Base-by-base conservation (phyloP, 768 basidiomycete genomes). In the Mycena sanguinolenta region DNA sequence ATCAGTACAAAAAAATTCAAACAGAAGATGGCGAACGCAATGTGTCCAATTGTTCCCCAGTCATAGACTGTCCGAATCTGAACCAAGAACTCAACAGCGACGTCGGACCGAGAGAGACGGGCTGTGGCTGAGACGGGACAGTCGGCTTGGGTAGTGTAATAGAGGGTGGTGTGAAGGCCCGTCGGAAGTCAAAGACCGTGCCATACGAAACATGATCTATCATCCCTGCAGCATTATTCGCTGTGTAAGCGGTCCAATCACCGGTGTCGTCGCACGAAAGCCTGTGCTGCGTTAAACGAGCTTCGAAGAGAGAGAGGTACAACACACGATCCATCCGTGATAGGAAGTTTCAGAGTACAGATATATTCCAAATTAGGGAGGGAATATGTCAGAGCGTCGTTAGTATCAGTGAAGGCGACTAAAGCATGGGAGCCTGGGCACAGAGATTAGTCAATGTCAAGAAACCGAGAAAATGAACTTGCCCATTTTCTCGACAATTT, bases 401-500 rank as follows among this genome's bases (percentile, higher is more conserved):
- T 80, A 59, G 76, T 80, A 71, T 87, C 87, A 0, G 88, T 90
- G 70, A 89, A 84, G 27, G 88, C 86, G 23, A 89, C 85, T 30
- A 93, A 80, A 2, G 86, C 89, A 73, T 82, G 86, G 57, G 85
- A 86, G 39, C 85, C 86, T 88, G 46, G n/a, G 10, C 7, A 10
- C 13, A 0, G 27, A 17, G 42, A 49, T 54, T 23, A 57, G 69
- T 17, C 67, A 53, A 72, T 28, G 13, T 61, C 21, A 34, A 8
- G 10, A 12, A 69, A 66, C 50, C 28, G 58, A 42, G n/a, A 25
- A 38, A 32, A 16, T 16, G 42, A 32, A 58, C 87, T 67, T 75
- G 92, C 94, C 89, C 73, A 89, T 84, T 73, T 86, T 88, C 63
- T 89, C 88, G 4, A 95, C 82, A 19, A 92, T 83, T 55, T 90